Conservation (phyloP, 495 filamentous ascomycete genomes). For the Pyronema domesticum region DNA sequence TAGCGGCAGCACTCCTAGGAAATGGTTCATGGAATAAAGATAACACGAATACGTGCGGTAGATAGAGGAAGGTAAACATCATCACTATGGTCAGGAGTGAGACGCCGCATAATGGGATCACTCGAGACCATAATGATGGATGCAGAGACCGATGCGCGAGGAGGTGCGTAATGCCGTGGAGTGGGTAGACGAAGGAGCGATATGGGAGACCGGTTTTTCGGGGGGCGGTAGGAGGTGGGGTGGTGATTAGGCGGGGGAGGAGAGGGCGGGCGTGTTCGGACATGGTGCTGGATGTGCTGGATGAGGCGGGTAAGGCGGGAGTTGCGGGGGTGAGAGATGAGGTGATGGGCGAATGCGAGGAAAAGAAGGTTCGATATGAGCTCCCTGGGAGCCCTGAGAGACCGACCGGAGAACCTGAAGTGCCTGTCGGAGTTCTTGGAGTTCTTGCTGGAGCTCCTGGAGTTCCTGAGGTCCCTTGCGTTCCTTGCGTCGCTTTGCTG, state of each 20-base stretch:
- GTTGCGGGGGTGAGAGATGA: no score
- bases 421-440: no score
- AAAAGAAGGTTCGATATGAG: no score
- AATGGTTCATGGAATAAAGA: conserved; percentile 74
- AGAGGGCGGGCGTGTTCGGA: neutral
- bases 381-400: no score
- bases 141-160: conserved; percentile 42
- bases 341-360: no score
- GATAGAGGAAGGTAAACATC: conserved; percentile 79
- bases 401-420: no score
- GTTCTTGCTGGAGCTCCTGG: no score
- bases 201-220: neutral
- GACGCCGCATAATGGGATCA: conserved; percentile 50
- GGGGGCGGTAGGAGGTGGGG: neutral
- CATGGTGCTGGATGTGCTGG: neutral
- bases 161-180: conserved; percentile 65
- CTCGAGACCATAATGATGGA: conserved; percentile 50
- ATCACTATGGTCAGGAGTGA: conserved; percentile 50
- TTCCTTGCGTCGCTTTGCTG: no score
- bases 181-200: conserved; percentile 17
- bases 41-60: conserved; percentile 69
- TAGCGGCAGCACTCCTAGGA: conserved; percentile 53
- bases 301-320: no score
- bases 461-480: no score
- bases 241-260: neutral